Conservation (phyloP, 129 eudicot species). For the Helichrysum umbraculigerum region DNA sequence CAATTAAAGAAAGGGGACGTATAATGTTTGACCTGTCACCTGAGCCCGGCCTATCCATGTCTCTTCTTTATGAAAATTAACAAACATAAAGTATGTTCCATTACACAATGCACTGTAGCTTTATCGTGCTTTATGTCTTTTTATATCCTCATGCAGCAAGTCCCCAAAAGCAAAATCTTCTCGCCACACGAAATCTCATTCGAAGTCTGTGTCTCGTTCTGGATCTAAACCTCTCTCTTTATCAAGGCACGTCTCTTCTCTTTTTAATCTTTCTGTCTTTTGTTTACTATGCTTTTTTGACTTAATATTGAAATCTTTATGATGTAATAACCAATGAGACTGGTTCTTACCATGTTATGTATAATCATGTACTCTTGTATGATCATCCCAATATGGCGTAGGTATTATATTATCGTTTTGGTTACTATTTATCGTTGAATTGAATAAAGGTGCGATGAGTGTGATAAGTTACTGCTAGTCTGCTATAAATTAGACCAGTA, state of each 20-base stretch:
- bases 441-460: background rate
- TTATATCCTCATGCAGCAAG: constrained; percentile 46
- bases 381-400: background rate
- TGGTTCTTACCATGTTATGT: too few species aligned
- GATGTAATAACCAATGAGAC: too few species aligned
- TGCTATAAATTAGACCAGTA: background rate
- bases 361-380: background rate
- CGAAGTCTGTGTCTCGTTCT: constrained; percentile 60
- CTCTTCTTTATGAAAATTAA: too few species aligned
- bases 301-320: background rate
- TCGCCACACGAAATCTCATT: constrained; percentile 73
- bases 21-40: too few species aligned
- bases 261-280: background rate
- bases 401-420: constrained; percentile 3
- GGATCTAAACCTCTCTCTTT: constrained; percentile 55
- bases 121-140: background rate
- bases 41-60: too few species aligned
- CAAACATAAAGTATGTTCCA: background rate
- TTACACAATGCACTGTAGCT: background rate
- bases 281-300: constrained; percentile 4
- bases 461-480: background rate
- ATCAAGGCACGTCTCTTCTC: constrained; percentile 50
- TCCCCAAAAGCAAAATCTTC: constrained; percentile 75
- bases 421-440: background rate
- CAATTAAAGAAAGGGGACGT: too few species aligned